Evolutionary conservation across 176 grass and related monocot genomes (phyloP).

Genomic region (Puya raimondii): DNA sequence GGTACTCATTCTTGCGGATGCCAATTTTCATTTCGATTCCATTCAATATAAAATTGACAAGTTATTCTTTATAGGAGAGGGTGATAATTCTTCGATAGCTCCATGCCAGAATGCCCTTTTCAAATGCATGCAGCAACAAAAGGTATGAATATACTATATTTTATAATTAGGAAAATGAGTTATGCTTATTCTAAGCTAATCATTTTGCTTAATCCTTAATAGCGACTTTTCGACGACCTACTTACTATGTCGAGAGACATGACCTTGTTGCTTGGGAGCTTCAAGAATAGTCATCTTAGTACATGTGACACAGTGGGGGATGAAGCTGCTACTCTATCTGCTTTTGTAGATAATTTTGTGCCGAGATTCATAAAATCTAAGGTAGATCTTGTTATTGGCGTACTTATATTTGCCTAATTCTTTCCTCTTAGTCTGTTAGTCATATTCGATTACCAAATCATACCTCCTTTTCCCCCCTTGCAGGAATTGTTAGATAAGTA

Average conservation of each 20-base stretch:
- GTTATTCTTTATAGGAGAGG: constrained; percentile 26
- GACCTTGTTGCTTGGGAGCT: constrained; percentile 51
- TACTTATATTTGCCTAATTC: constrained; percentile 8
- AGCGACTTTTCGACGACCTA: constrained; percentile 69
- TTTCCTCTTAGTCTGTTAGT: background rate
- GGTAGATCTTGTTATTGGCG: constrained; percentile 27
- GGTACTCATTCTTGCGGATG: constrained; percentile 28
- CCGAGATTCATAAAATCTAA: constrained; percentile 63
- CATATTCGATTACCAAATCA: constrained; percentile 1
- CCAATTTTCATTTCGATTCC: background rate
- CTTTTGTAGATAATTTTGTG: constrained; percentile 49
- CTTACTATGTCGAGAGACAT: constrained; percentile 53
- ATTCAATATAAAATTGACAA: constrained; percentile 8
- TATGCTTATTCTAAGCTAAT: background rate
- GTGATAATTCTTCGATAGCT: constrained; percentile 25
- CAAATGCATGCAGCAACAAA: constrained; percentile 74
- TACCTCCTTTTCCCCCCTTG: constrained; percentile 16
- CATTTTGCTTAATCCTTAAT: constrained; percentile 5
- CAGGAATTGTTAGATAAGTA: constrained; percentile 66
- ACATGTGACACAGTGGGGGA: constrained; percentile 33
- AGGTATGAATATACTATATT: constrained; percentile 38
- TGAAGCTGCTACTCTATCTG: constrained; percentile 38
- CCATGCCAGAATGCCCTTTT: constrained; percentile 48
- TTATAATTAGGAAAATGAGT: background rate
- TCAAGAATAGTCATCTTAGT: constrained; percentile 53